Evolutionary conservation across 2,329 filamentous ascomycete species (phyloP), one percentile per base, ranked within the genome.

Genomic region (Colletotrichum acutatum): DNA sequence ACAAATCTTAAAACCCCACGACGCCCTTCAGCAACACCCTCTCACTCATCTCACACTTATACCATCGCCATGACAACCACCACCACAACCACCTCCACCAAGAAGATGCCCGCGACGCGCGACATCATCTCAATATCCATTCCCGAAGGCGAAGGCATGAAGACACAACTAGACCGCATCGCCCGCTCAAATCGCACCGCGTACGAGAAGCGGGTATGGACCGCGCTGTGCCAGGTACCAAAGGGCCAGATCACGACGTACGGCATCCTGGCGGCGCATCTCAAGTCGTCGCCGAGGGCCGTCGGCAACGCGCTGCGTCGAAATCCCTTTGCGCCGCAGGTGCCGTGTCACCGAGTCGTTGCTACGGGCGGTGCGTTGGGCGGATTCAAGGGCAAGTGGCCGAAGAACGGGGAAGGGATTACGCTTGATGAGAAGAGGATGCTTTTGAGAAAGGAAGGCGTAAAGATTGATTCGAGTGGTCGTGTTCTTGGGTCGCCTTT

Each of bases 361-460:
- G 93, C 93, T 6, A 92, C 90, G 53, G 92, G 91, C 64, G 92
- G 93, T 14, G 86, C 87, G n/a, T 81, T 95, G 26, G 93, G 93
- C 69, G 97, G 94, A 1, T 98, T 99, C 86, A 95, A 94, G 84
- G 97, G 97, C 28, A 94, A 98, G 83, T 98, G 95, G 88, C 97
- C 97, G 90, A 91, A 92, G 80, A 83, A 75, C 97, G 79, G 97
- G 93, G 26, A 79, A 79, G 74, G 84, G 81, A 87, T 89, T 71
- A 91, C 90, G 61, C 86, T 92, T 71, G 86, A 87, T 42, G 90
- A 91, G 82, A 94, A 94, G 85, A 86, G 89, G 78, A 80, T 81
- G 74, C 78, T 94, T 66, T 80, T 95, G 74, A 84, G 85, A 72
- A 84, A 83, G 1, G 93, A 94, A 81, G 93, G 92, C 1, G 90